Percentiles rank a stretch among this genome's conserved stretches.
These are phyloP conservation scores for Lagerstroemia speciosa DNA, from an alignment of 345 rosid genomes.

Conservation along the genomic window DNA sequence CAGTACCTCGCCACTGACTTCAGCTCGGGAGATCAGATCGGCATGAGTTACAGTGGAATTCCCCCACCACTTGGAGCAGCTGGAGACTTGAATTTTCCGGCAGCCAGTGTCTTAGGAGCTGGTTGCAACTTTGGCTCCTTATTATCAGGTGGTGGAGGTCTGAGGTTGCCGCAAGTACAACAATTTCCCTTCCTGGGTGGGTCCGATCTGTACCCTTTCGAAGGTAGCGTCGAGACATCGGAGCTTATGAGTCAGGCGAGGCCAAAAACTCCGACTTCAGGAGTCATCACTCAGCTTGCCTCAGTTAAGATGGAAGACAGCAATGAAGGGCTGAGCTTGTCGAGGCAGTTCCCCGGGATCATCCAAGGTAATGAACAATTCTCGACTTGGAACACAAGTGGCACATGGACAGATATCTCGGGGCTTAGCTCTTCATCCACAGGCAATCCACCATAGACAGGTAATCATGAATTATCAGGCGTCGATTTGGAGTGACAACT, in stretches of 20 bases:
- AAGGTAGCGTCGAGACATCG: constrained; percentile 26
- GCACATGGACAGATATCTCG: constrained; percentile 51
- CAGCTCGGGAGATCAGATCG: constrained; percentile 24
- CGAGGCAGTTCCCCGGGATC: constrained; percentile 46
- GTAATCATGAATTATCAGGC: not conserved
- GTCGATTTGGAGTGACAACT: not conserved
- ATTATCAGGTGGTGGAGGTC: constrained; percentile 37
- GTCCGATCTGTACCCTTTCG: constrained; percentile 45
- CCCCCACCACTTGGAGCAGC: constrained; percentile 24
- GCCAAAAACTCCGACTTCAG: constrained; percentile 23
- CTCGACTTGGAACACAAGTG: constrained; percentile 17
- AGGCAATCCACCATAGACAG: constrained; percentile 13
- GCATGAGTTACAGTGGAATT: constrained; percentile 31
- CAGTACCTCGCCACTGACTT: constrained; percentile 34
- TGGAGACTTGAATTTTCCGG: constrained; percentile 33
- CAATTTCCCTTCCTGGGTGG: constrained; percentile 43
- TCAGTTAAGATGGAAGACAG: constrained; percentile 61
- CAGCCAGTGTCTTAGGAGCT: not conserved
- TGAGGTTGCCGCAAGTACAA: constrained; percentile 41
- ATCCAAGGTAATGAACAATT: constrained; percentile 35
- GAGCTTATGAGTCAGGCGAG: constrained; percentile 25
- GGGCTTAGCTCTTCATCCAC: constrained; percentile 55
- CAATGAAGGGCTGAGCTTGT: constrained; percentile 22
- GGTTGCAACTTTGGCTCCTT: constrained; percentile 27
- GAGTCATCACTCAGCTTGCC: constrained; percentile 26